Evolutionary conservation across 495 filamentous ascomycete species (phyloP), one percentile per base, ranked within the genome.

Genomic region (Penicillium coprophilum): DNA sequence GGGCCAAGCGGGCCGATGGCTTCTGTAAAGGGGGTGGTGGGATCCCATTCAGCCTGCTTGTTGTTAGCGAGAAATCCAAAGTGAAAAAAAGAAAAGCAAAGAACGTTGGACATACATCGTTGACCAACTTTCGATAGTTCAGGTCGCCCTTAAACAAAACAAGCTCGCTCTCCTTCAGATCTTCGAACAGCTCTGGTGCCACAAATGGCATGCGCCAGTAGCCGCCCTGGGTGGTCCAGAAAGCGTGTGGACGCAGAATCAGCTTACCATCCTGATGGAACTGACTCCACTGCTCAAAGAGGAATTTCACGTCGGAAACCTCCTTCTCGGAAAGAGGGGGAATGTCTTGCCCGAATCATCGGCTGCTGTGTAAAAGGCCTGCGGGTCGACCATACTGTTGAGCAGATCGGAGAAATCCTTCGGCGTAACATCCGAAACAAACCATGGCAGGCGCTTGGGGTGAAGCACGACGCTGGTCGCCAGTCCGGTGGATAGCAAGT

Each of bases 61-160:
- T 55, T 15, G 52, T 69, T 63, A 61, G 45, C 30, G 30, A 24
- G 46, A 30, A 23, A 28, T 23, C 39, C n/a, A 48, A 50, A 36
- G 27, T 43, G 6, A 17, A 2, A 41, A 47, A 7, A 20, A 3
- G 17, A 34, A 13, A 44, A 46, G 6, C 23, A 40, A 32, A 52
- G 24, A 21, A 39, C 31, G 1, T n/a, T 2, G 31, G 20, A 75
- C 86, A 81, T 75, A 92, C 91, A 73, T 98, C 95, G 24, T 81
- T 90, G 23, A 86, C 88, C 53, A 98, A 66, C 66, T 98, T 98
- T 32, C 94, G 77, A 64, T 97, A 97, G 65, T 98, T 97, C 61
- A 97, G 67, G 73, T 98, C 94, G 8, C 94, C 94, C 77, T 98
- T 98, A 77, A 96, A 96, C 21, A 97, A 82, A 1, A 96, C 90